Percentiles rank a stretch among this genome's conserved stretches.
phyloP scores from a whole-genome alignment of 192 early-diverging fungal species.

The Backusella sp. region DNA sequence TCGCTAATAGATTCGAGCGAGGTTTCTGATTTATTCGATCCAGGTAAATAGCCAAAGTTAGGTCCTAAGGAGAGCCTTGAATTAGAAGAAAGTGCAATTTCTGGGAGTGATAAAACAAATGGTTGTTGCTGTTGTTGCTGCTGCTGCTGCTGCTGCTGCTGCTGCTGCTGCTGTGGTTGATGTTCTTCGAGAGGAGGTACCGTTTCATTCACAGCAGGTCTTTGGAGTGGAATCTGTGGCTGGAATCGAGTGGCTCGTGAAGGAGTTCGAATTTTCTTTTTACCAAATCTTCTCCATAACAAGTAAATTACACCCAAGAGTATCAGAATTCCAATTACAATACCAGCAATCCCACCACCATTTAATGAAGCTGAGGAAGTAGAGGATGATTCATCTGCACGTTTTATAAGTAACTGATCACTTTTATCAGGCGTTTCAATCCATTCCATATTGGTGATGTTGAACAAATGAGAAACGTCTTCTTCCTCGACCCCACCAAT shows the following conservation, averaged over 20 bases:
- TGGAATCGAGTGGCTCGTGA: conserved; percentile 11
- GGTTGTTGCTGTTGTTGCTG: background rate
- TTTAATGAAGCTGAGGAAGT: background rate
- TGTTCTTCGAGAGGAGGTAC: background rate
- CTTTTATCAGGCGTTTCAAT: background rate
- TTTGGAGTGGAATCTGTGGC: background rate
- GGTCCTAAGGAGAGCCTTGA: background rate
- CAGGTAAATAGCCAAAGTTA: background rate
- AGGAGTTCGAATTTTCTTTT: background rate
- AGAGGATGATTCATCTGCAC: background rate
- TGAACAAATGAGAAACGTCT: background rate
- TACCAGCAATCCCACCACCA: conserved; percentile 1
- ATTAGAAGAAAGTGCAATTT: conserved; percentile 5
- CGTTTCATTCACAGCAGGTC: background rate
- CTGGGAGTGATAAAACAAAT: background rate
- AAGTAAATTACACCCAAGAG: background rate
- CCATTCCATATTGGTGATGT: background rate
- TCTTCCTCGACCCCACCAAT: too few relatives aligned
- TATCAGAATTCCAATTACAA: background rate
- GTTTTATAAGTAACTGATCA: background rate
- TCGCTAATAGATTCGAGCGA: background rate
- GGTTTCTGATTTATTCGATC: background rate
- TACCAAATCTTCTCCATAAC: background rate
- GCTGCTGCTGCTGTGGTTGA: background rate
- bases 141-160: background rate